phyloP scores from a whole-genome alignment of 805 yeast species.

The Candida chilensis region DNA sequence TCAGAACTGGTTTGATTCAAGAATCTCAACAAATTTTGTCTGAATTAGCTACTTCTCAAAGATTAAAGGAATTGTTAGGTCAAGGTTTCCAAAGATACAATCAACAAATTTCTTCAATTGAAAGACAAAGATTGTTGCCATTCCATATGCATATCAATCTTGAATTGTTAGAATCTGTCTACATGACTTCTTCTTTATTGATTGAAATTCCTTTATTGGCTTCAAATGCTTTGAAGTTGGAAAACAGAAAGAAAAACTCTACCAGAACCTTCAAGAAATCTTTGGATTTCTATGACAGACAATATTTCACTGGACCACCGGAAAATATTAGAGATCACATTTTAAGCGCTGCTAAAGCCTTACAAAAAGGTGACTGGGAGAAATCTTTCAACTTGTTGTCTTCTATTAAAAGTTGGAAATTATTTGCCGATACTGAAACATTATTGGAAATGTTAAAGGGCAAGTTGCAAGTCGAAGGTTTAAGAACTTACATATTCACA shows the following conservation, averaged over 20 bases:
- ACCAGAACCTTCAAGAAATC: conserved; percentile 85
- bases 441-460: conserved; percentile 64
- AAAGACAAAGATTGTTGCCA: conserved; percentile 80
- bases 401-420: conserved; percentile 78
- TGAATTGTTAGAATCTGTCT: conserved; percentile 90
- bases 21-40: conserved; percentile 83
- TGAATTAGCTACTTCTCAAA: conserved; percentile 79
- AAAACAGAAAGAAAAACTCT: conserved; percentile 49
- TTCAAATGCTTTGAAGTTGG: conserved; percentile 63
- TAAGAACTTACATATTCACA: conserved; percentile 86
- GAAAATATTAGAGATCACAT: conserved; percentile 92
- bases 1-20: conserved; percentile 76
- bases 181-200: conserved; percentile 81
- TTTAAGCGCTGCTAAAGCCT: conserved; percentile 83
- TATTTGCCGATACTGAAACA: conserved; percentile 60
- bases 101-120: conserved; percentile 45
- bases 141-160: conserved; percentile 97
- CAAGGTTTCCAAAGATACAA: conserved; percentile 78
- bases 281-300: conserved; percentile 88
- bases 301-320: conserved; percentile 94
- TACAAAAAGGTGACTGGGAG: conserved; percentile 87
- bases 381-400: conserved; percentile 63
- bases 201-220: conserved; percentile 83
- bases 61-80: conserved; percentile 88
- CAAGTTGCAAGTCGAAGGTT: conserved; percentile 82